Percentiles rank a stretch among this genome's conserved stretches.
Conservation (phyloP, 345 rosid species). For the Linum tenue region DNA sequence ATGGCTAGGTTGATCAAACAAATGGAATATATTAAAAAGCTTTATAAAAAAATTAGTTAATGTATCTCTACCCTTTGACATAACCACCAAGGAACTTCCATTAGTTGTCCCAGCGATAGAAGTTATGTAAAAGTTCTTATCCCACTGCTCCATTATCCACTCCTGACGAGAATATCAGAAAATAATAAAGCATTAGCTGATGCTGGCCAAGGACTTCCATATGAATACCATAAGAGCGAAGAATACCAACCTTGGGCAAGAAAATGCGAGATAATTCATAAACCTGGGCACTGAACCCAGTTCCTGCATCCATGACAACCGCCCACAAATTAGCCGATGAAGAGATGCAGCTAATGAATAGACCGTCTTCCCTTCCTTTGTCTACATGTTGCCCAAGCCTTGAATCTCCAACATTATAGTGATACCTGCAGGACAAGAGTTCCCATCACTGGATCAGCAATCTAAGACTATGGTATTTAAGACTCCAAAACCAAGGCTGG, state of each 20-base stretch:
- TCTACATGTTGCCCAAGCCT: not conserved
- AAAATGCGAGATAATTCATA: conserved; percentile 74
- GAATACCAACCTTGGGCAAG: conserved; percentile 68
- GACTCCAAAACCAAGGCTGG: not conserved
- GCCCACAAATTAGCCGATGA: conserved; percentile 93
- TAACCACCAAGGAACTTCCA: conserved; percentile 87
- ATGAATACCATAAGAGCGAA: conserved; percentile 1
- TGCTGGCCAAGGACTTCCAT: conserved; percentile 2
- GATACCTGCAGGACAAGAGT: not conserved
- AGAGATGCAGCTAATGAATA: conserved; percentile 80
- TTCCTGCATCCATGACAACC: conserved; percentile 95
- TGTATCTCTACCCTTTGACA: conserved; percentile 64
- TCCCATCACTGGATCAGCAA: not conserved
- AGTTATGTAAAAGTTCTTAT: conserved; percentile 82
- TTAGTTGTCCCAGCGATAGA: conserved; percentile 86
- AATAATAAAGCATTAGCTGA: conserved; percentile 14
- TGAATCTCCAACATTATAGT: not conserved
- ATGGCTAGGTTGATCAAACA: not conserved
- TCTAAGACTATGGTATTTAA: not conserved
- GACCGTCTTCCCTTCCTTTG: conserved; percentile 49
- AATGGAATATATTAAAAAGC: not conserved
- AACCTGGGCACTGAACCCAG: conserved; percentile 80
- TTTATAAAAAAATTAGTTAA: not conserved
- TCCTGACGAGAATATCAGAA: conserved; percentile 39
- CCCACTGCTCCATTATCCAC: conserved; percentile 99